These are phyloP conservation scores for Diutina pseudorugosa DNA, from an alignment of 1,139 yeast species.

Conservation along the genomic window DNA sequence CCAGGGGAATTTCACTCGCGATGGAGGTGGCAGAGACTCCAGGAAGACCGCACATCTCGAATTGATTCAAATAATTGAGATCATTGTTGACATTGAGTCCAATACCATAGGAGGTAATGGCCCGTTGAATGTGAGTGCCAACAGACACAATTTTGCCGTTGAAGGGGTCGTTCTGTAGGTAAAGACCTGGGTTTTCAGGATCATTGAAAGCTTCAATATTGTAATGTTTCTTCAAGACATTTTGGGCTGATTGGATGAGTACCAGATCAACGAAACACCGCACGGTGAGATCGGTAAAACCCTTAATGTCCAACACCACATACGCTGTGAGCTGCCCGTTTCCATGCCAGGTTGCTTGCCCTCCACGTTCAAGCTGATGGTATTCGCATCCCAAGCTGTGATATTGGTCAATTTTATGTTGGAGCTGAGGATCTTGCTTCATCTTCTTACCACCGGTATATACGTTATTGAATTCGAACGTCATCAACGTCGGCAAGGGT, in stretches of 20 bases:
- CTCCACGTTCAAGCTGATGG: slow-evolving; percentile 83
- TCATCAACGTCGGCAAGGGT: slow-evolving; percentile 53
- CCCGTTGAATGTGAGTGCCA: slow-evolving; percentile 77
- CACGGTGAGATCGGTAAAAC: slow-evolving; percentile 48
- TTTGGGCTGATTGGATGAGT: slow-evolving; percentile 53
- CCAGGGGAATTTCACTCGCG: slow-evolving; percentile 13
- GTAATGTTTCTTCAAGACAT: slow-evolving; percentile 28
- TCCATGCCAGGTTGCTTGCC: slow-evolving; percentile 94
- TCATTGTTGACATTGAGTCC: slow-evolving; percentile 74
- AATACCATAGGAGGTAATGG: slow-evolving; percentile 82
- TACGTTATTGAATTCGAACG: slow-evolving; percentile 75
- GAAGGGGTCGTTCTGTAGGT: slow-evolving; percentile 37
- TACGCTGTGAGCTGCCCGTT: slow-evolving; percentile 89
- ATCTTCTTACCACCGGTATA: slow-evolving; percentile 87
- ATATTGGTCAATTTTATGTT: slow-evolving; percentile 24
- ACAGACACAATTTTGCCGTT: slow-evolving; percentile 72
- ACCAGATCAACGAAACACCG: slow-evolving; percentile 63
- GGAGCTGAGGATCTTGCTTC: slow-evolving; percentile 30
- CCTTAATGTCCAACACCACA: slow-evolving; percentile 62
- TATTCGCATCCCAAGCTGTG: slow-evolving; percentile 32
- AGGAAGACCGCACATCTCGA: slow-evolving; percentile 81
- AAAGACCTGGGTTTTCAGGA: slow-evolving; percentile 70
- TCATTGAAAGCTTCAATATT: background rate
- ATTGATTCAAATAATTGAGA: slow-evolving; percentile 51
- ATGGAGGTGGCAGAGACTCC: slow-evolving; percentile 35